These are phyloP conservation scores for Mortierella sp. DNA, from an alignment of 371 early-diverging fungal species.

Conservation along the genomic window DNA sequence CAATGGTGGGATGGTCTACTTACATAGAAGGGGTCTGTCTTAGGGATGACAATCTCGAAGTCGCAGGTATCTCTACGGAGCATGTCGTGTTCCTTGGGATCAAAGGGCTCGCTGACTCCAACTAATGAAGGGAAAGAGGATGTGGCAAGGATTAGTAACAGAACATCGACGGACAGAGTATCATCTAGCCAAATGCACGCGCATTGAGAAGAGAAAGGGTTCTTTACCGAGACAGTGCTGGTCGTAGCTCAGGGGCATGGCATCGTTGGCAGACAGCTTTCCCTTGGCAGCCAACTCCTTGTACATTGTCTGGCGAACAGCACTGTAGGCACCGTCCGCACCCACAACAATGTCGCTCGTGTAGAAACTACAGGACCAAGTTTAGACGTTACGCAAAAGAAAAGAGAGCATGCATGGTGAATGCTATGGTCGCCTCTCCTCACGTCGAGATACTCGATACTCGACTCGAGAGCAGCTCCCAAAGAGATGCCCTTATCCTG, in stretches of 20 bases:
- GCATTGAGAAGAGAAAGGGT: background rate
- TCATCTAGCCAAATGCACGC: background rate
- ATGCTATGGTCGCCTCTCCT: background rate
- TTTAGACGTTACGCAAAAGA: background rate
- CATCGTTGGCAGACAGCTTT: slow-evolving; percentile 30
- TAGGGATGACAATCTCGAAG: slow-evolving; percentile 53
- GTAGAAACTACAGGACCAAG: slow-evolving; percentile 17
- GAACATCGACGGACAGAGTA: background rate
- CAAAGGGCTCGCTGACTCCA: slow-evolving; percentile 51
- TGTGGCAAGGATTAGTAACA: background rate
- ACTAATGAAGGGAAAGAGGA: slow-evolving; percentile 14
- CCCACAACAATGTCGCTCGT: slow-evolving; percentile 46
- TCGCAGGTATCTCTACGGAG: slow-evolving; percentile 37
- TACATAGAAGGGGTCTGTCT: slow-evolving; percentile 55
- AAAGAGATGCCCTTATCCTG: background rate
- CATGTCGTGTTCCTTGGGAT: slow-evolving; percentile 41
- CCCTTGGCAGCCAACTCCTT: slow-evolving; percentile 28
- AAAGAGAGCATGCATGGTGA: slow-evolving; percentile 4
- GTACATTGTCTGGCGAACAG: slow-evolving; percentile 41
- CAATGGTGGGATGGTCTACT: too few relatives aligned
- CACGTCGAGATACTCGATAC: background rate
- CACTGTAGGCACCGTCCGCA: slow-evolving; percentile 51
- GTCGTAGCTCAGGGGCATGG: slow-evolving; percentile 40
- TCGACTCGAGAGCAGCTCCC: slow-evolving; percentile 12
- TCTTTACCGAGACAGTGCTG: slow-evolving; percentile 49